phyloP scores from a whole-genome alignment of 208 protist genomes.

The Trypanosoma lewisi region DNA sequence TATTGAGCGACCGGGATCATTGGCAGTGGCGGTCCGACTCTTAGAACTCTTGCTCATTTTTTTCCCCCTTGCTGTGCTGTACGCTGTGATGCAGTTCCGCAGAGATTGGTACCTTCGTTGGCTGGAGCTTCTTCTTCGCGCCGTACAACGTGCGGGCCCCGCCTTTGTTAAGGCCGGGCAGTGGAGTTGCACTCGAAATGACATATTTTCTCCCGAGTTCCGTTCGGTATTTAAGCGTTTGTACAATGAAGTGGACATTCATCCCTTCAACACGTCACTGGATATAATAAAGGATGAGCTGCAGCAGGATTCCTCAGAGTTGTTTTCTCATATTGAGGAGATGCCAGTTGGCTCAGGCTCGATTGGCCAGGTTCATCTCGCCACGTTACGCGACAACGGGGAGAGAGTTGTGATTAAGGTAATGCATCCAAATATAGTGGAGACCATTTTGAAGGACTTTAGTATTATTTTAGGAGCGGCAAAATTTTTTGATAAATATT shows the following conservation, averaged over 20 bases:
- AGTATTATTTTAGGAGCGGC: conserved; percentile 62
- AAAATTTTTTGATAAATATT: conserved; percentile 30
- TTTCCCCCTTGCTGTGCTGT: conserved; percentile 66
- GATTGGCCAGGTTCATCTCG: conserved; percentile 91
- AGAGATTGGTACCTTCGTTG: conserved; percentile 62
- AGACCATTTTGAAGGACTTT: conserved; percentile 87
- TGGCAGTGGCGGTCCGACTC: conserved; percentile 45
- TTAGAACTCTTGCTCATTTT: conserved; percentile 71
- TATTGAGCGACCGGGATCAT: conserved; percentile 35
- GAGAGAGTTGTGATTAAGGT: conserved; percentile 86
- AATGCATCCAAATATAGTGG: conserved; percentile 85
- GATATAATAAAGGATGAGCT: conserved; percentile 78
- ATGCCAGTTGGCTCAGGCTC: conserved; percentile 82
- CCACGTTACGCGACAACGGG: conserved; percentile 54
- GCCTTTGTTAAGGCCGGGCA: conserved; percentile 91
- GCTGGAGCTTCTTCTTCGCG: conserved; percentile 63
- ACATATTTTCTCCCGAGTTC: conserved; percentile 84
- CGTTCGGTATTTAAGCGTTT: conserved; percentile 73
- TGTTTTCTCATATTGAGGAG: conserved; percentile 72
- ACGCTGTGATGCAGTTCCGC: conserved; percentile 61
- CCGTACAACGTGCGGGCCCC: conserved; percentile 78
- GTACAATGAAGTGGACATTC: conserved; percentile 77
- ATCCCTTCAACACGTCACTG: conserved; percentile 69
- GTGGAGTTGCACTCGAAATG: conserved; percentile 88
- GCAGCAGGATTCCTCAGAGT: conserved; percentile 38